Percentiles rank a stretch among this genome's conserved stretches.
Conservation (phyloP, 2,329 filamentous ascomycete species). For the Cytospora piceae region DNA sequence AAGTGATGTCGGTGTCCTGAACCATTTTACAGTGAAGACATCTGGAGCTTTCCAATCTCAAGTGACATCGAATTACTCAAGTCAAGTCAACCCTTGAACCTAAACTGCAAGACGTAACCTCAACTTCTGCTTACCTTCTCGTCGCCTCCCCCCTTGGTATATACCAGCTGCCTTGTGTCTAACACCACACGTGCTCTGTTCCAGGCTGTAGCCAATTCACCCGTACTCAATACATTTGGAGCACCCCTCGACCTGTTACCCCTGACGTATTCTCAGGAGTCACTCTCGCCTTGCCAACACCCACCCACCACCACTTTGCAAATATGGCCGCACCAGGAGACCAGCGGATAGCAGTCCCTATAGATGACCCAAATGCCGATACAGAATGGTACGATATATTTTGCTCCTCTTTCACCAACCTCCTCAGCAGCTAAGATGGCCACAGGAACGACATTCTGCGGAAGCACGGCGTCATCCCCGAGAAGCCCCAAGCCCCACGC, state of each 20-base stretch:
- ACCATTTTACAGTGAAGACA: not conserved
- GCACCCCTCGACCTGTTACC: not conserved
- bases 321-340: constrained; percentile 65
- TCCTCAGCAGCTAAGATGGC: constrained; percentile 2
- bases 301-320: constrained; percentile 20
- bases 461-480: constrained; percentile 95
- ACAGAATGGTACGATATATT: constrained; percentile 79
- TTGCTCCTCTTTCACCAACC: not conserved
- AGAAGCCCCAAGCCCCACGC: constrained; percentile 96
- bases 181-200: not conserved
- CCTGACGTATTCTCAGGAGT: not conserved
- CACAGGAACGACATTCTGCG: constrained; percentile 95
- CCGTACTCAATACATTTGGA: not conserved
- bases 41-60: not conserved
- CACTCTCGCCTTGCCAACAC: not conserved
- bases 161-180: not conserved
- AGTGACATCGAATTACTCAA: too few species aligned
- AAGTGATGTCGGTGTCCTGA: too few species aligned
- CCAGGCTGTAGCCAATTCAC: not conserved
- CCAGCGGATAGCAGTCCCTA: constrained; percentile 75
- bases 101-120: not conserved
- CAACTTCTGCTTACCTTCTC: not conserved
- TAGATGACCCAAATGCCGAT: constrained; percentile 94
- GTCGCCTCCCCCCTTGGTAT: not conserved
- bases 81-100: not conserved